Conservation (phyloP, 148 eudicot genomes). For the Euryodendron excelsum region DNA sequence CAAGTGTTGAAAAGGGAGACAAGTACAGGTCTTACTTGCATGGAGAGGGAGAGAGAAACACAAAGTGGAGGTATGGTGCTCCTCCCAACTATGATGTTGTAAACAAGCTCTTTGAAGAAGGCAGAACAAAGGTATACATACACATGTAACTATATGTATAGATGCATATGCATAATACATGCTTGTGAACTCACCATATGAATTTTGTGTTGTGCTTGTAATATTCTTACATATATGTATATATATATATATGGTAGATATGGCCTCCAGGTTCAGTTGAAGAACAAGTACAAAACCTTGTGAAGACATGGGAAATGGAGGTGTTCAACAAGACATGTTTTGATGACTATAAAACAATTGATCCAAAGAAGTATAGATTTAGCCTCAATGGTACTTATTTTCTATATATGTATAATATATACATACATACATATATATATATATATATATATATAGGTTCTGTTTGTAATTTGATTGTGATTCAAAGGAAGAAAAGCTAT, state of each 20-base stretch:
- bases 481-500: constrained; percentile 35
- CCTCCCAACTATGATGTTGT: constrained; percentile 71
- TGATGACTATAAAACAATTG: constrained; percentile 54
- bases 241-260: constrained; percentile 22
- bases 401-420: too few species aligned
- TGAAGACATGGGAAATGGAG: constrained; percentile 89
- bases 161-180: too few species aligned
- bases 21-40: constrained; percentile 60
- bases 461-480: neutral
- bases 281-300: constrained; percentile 70
- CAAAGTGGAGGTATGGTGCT: constrained; percentile 52
- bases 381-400: constrained; percentile 42
- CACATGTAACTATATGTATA: too few species aligned
- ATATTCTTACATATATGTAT: neutral
- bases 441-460: too few species aligned
- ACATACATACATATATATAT: too few species aligned
- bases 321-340: constrained; percentile 52
- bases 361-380: constrained; percentile 38
- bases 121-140: constrained; percentile 60
- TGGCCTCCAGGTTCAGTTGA: constrained; percentile 80
- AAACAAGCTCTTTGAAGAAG: constrained; percentile 77
- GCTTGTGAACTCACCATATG: too few species aligned
- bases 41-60: constrained; percentile 63
- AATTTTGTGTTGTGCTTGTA: too few species aligned
- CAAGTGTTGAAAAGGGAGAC: constrained; percentile 17